Evolutionary conservation across 129 eudicot species (phyloP).

Genomic region (Cynara cardunculus): DNA sequence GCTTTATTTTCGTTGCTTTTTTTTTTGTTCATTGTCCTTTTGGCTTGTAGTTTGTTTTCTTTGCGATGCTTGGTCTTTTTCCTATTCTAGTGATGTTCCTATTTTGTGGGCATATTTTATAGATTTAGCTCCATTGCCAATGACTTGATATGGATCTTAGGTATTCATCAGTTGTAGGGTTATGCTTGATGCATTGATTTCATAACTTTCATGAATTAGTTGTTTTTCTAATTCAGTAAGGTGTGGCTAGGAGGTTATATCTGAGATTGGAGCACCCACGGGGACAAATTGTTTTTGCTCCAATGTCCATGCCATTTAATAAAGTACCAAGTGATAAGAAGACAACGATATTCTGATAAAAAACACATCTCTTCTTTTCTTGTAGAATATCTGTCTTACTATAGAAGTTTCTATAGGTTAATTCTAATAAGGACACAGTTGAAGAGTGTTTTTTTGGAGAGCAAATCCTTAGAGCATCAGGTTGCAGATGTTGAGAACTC

Average conservation of each 20-base stretch:
- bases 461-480: not conserved
- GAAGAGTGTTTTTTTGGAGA: not conserved
- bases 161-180: not conserved
- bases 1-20: no score
- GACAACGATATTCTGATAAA: not conserved
- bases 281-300: not conserved
- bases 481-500: conserved; percentile 8
- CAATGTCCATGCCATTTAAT: not conserved
- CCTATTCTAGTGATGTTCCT: not conserved
- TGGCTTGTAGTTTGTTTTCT: no score
- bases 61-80: no score
- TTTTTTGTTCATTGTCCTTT: no score
- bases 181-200: not conserved
- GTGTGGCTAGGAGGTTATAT: not conserved
- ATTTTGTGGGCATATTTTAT: not conserved
- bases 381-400: not conserved
- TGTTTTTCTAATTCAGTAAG: not conserved
- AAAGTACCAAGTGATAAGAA: not conserved
- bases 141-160: not conserved
- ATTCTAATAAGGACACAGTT: not conserved
- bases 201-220: not conserved
- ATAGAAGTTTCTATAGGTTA: not conserved
- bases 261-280: not conserved
- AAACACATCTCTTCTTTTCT: not conserved
- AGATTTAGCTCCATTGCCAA: not conserved